Conservation (phyloP, 805 yeast species). For the Zygotorulaspora sp. region DNA sequence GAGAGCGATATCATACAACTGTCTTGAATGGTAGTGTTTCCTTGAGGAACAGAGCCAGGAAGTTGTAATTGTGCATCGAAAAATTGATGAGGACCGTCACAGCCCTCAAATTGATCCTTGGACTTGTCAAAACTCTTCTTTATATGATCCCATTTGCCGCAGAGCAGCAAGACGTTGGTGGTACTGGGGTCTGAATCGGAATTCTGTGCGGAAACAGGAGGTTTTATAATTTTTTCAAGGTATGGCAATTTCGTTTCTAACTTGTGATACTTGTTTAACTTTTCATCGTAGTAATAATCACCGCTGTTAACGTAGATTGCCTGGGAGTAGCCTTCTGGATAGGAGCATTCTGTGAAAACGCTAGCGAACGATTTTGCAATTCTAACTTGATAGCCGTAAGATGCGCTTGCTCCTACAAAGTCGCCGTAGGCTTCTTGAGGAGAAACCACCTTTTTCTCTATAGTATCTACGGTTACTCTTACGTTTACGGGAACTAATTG, state of each 20-base stretch:
- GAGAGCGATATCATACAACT: slow-evolving; percentile 58
- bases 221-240: slow-evolving; percentile 27
- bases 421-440: slow-evolving; percentile 67
- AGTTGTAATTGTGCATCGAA: slow-evolving; percentile 60
- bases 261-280: slow-evolving; percentile 22
- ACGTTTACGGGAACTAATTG: slow-evolving; percentile 71
- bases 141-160: slow-evolving; percentile 60
- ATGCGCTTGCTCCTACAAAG: slow-evolving; percentile 50
- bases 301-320: slow-evolving; percentile 65
- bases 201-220: slow-evolving; percentile 21
- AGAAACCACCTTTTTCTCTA: slow-evolving; percentile 58
- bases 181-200: slow-evolving; percentile 10
- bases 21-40: slow-evolving; percentile 56
- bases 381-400: slow-evolving; percentile 74
- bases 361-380: slow-evolving; percentile 55
- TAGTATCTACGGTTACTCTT: slow-evolving; percentile 73
- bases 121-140: slow-evolving; percentile 50
- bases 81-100: slow-evolving; percentile 53
- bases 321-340: slow-evolving; percentile 63
- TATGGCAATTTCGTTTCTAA: slow-evolving; percentile 24
- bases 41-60: slow-evolving; percentile 46
- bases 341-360: slow-evolving; percentile 65
- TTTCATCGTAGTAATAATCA: slow-evolving; percentile 47
- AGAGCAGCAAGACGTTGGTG: slow-evolving; percentile 46
- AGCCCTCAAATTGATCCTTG: slow-evolving; percentile 46